phyloP scores from a whole-genome alignment of 768 basidiomycete species.

The Leccinum sublutescens region DNA sequence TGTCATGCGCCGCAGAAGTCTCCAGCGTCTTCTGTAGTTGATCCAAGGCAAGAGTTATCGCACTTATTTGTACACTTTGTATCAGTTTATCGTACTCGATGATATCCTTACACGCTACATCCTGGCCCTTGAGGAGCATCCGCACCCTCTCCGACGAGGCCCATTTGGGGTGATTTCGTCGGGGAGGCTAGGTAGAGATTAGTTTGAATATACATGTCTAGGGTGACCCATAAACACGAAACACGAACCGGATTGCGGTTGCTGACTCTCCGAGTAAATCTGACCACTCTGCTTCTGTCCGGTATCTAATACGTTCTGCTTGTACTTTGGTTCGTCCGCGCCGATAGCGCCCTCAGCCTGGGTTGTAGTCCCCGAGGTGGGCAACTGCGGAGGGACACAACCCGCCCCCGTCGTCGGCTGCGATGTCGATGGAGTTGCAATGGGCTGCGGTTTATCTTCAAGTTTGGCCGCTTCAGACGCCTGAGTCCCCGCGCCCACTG shows the following conservation, averaged over 20 bases:
- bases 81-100: background rate
- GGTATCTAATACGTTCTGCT: background rate
- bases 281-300: background rate
- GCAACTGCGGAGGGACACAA: background rate
- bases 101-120: background rate
- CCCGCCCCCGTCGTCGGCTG: background rate
- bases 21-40: background rate
- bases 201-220: background rate
- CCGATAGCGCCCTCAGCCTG: background rate
- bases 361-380: background rate
- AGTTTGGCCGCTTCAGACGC: background rate
- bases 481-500: background rate
- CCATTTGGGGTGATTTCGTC: background rate
- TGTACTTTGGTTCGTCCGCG: background rate
- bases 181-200: background rate
- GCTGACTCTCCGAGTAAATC: constrained; percentile 1
- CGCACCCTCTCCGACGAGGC: background rate
- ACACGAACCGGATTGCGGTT: constrained; percentile 6
- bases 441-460: background rate
- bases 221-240: background rate
- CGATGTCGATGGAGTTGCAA: background rate
- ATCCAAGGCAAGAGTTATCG: background rate
- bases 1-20: background rate
- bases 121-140: constrained; percentile 7
- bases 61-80: background rate